Evolutionary conservation across 2,329 filamentous ascomycete species (phyloP), one percentile per base, ranked within the genome.

Genomic region (Paraconiothyrium brasiliense): DNA sequence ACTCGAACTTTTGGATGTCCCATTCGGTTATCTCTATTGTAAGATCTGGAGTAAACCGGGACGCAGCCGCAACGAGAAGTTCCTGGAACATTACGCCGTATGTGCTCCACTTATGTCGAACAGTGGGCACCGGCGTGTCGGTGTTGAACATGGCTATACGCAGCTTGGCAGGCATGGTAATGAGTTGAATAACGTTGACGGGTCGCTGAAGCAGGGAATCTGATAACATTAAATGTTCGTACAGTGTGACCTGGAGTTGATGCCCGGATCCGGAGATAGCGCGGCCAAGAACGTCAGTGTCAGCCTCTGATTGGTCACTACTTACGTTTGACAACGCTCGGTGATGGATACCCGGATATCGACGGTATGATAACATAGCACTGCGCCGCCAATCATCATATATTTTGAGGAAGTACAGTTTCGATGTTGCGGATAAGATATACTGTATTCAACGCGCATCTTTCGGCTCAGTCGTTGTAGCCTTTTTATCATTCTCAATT

Each of bases 1-100:
- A 80, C 57, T 80, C 69, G 9, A 73, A 71, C 9, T 64, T 67
- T 10, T 76, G 67, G 9, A 78, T 73, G 56, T 82, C 72, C 68
- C 77, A 81, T 30, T 77, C 73, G 13, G 66, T 70, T 0, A 76
- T 77, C 24, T 70, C 48, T 47, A 80, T 63, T 1, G 22, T 47
- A 11, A 65, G 48, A 16, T 51, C 43, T 9, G 60, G 63, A 20
- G 55, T 47, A 49, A 64, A 62, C 6, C 67, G 66, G 2, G 37
- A 20, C 9, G 64, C 66, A 1, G 73, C 72, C 3, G 65, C 54
- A 10, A 60, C 59, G 4, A 77, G 64, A 0, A 76, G 68, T 0
- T 62, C 32, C 54, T 72, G 67, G 58, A 76, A 77, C 54, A 77
- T 73, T 7, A 66, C 58, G 37, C 73, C 73, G 46, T 76, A 77